These are phyloP conservation scores for Zygosaccharomyces sapae DNA, from an alignment of 1,139 yeast genomes.

Conservation along the genomic window DNA sequence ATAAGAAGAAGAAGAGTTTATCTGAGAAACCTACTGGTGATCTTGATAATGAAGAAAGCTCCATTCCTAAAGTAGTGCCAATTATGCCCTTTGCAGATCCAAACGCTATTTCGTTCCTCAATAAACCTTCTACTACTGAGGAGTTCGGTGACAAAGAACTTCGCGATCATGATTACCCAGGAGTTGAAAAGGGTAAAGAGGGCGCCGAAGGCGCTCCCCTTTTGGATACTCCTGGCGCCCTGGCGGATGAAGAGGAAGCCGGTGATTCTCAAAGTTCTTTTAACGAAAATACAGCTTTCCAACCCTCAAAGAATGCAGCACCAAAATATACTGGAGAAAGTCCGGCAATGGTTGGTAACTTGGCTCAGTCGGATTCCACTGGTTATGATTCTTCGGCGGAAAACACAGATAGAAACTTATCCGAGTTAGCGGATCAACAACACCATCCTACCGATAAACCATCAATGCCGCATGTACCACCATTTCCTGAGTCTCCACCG, in stretches of 20 bases:
- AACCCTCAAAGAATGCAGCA: background rate
- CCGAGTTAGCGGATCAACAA: background rate
- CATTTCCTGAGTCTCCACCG: constrained; percentile 12
- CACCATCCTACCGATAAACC: background rate
- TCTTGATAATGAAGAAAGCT: constrained; percentile 12
- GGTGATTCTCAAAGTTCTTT: constrained; percentile 9
- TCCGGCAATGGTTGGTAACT: constrained; percentile 11
- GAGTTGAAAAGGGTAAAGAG: background rate
- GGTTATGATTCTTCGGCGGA: constrained; percentile 53
- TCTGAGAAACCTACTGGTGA: background rate
- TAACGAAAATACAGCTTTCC: constrained; percentile 3
- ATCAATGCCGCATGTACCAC: constrained; percentile 24
- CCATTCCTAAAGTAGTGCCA: constrained; percentile 44
- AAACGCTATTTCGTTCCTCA: constrained; percentile 25
- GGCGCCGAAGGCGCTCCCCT: background rate
- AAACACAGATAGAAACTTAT: constrained; percentile 37
- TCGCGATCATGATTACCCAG: background rate
- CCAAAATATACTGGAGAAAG: constrained; percentile 5
- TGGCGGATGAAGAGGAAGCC: constrained; percentile 13
- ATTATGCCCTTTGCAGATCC: constrained; percentile 48
- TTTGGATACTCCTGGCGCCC: constrained; percentile 9
- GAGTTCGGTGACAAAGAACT: background rate
- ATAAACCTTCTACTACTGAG: constrained; percentile 22
- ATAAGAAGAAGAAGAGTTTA: constrained; percentile 29
- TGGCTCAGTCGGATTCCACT: constrained; percentile 30